Percentiles rank a stretch among this genome's conserved stretches.
These are phyloP conservation scores for Boechera stricta DNA, from an alignment of 345 rosid genomes.

Conservation along the genomic window DNA sequence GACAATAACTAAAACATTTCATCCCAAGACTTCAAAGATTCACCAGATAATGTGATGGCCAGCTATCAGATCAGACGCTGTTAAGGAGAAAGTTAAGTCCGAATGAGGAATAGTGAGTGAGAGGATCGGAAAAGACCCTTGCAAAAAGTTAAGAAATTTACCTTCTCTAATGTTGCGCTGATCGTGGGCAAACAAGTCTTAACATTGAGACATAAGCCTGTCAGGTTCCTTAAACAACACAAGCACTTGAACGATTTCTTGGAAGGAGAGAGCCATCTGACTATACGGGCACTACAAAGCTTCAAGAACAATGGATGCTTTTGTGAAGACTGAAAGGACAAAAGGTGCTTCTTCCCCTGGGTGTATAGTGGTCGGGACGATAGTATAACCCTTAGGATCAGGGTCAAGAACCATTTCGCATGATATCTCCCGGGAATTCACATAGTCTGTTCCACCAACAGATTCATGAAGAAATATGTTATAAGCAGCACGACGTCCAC, in stretches of 20 bases:
- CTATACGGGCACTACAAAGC: conserved; percentile 53
- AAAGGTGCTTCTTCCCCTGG: conserved; percentile 99
- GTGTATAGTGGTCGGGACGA: conserved; percentile 97
- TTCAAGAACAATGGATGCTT: conserved; percentile 84
- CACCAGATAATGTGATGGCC: conserved; percentile 23
- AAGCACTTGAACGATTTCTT: conserved; percentile 46
- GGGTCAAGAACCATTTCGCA: conserved; percentile 99
- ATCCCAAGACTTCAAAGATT: conserved; percentile 29
- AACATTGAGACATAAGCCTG: conserved; percentile 11
- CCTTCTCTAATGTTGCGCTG: conserved; percentile 22
- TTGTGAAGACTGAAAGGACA: conserved; percentile 95
- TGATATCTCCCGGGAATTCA: conserved; percentile 98
- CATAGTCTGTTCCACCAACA: conserved; percentile 99
- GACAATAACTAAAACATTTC: conserved; percentile 21
- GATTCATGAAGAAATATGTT: conserved; percentile 97
- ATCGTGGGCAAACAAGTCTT: conserved; percentile 23
- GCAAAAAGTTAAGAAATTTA: conserved; percentile 17
- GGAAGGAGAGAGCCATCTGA: conserved; percentile 39
- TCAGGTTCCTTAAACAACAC: conserved; percentile 48
- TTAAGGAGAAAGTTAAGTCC: not conserved
- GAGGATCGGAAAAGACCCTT: conserved; percentile 16
- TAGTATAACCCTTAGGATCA: conserved; percentile 99
- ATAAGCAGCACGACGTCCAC: conserved; percentile 95
- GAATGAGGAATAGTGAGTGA: not conserved
- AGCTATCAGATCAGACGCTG: conserved; percentile 30